phyloP scores from a whole-genome alignment of 768 basidiomycete genomes.

The Suillus weaverae region DNA sequence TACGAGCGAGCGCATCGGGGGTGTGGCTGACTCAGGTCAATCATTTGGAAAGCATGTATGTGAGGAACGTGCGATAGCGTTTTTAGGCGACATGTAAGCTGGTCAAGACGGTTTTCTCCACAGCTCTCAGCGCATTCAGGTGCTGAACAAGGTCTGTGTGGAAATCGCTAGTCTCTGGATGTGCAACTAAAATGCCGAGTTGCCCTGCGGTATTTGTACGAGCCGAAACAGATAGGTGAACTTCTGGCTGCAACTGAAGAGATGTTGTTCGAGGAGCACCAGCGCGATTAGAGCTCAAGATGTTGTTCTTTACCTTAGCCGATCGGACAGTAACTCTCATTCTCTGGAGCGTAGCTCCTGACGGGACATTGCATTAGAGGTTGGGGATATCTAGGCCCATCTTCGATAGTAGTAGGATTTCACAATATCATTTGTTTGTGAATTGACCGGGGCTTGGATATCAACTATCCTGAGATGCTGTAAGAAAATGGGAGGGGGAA shows the following conservation, averaged over 20 bases:
- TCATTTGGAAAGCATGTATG: too few relatives aligned
- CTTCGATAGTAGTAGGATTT: background rate
- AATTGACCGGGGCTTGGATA: background rate
- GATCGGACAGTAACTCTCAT: too few relatives aligned
- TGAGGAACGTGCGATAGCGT: too few relatives aligned
- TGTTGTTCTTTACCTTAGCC: background rate
- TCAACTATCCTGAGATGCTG: background rate
- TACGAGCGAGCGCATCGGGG: background rate
- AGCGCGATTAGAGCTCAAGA: background rate
- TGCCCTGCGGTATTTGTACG: background rate
- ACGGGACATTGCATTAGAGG: background rate
- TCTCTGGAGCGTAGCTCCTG: background rate
- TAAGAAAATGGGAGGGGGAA: background rate
- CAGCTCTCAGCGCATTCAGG: too few relatives aligned
- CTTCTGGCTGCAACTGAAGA: background rate
- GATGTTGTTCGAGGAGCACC: background rate
- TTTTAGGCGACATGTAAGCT: too few relatives aligned
- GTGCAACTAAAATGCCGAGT: background rate
- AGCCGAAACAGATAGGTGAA: background rate
- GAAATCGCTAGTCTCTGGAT: background rate
- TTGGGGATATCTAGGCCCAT: background rate
- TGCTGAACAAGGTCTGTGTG: background rate
- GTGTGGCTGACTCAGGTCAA: too few relatives aligned
- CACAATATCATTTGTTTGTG: background rate
- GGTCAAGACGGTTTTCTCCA: too few relatives aligned